These are phyloP conservation scores for Cucurbita ficifolia DNA, from an alignment of 306 rosid species.

Conservation along the genomic window DNA sequence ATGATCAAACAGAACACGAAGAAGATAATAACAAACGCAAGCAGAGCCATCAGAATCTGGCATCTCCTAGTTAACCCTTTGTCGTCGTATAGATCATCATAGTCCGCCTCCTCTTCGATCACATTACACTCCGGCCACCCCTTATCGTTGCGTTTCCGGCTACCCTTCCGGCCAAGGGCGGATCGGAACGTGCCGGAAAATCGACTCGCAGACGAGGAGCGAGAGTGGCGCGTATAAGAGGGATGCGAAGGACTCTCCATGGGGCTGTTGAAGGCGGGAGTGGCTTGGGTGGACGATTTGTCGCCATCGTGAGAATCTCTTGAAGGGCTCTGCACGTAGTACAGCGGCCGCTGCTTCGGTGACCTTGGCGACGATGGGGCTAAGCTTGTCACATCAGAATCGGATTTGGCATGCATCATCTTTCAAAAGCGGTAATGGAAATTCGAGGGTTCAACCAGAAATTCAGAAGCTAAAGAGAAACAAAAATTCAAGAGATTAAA, in stretches of 20 bases:
- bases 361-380: constrained; percentile 50
- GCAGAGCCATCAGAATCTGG: constrained; percentile 34
- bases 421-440: neutral
- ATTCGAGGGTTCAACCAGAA: neutral
- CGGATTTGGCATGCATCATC: constrained; percentile 56
- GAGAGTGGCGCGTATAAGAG: constrained; percentile 50
- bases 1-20: constrained; percentile 48
- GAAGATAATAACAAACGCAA: constrained; percentile 40
- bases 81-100: constrained; percentile 14
- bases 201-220: constrained; percentile 51
- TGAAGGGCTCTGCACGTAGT: constrained; percentile 67
- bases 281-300: constrained; percentile 44
- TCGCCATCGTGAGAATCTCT: constrained; percentile 74
- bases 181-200: constrained; percentile 44
- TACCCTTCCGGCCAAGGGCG: constrained; percentile 17
- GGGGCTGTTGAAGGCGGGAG: constrained; percentile 46
- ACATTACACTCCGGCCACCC: constrained; percentile 60
- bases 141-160: constrained; percentile 25
- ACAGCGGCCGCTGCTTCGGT: constrained; percentile 49
- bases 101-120: constrained; percentile 55
- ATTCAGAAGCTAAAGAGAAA: neutral
- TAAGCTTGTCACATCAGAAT: constrained; percentile 62
- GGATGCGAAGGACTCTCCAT: constrained; percentile 59
- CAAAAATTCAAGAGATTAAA: neutral
- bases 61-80: constrained; percentile 33